These are phyloP conservation scores for Colletotrichum filicis DNA, from an alignment of 2,329 filamentous ascomycete genomes.

Conservation along the genomic window DNA sequence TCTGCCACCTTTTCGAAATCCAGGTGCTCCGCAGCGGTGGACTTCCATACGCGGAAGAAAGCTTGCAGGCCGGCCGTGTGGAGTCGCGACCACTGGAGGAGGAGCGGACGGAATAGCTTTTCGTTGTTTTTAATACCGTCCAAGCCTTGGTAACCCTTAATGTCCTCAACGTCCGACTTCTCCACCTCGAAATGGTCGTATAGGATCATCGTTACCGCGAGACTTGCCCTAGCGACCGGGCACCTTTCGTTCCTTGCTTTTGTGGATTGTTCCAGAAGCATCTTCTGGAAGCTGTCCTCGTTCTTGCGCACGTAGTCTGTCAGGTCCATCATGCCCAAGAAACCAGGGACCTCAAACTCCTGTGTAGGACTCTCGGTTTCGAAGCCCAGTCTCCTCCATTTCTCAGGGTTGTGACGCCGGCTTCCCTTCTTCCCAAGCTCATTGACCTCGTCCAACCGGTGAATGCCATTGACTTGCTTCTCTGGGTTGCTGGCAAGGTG, in stretches of 20 bases:
- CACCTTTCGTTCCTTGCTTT: slow-evolving; percentile 79
- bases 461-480: slow-evolving; percentile 54
- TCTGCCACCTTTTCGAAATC: slow-evolving; percentile 96
- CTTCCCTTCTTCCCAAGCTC: slow-evolving; percentile 67
- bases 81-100: slow-evolving; percentile 92
- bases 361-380: slow-evolving; percentile 86
- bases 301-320: slow-evolving; percentile 93
- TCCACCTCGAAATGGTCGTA: slow-evolving; percentile 98
- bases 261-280: slow-evolving; percentile 88
- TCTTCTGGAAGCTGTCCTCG: slow-evolving; percentile 91
- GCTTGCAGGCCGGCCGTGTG: slow-evolving; percentile 87
- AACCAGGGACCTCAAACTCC: slow-evolving; percentile 89
- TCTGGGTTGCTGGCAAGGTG: slow-evolving; percentile 85
- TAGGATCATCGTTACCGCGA: slow-evolving; percentile 87
- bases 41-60: slow-evolving; percentile 94
- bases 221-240: slow-evolving; percentile 86
- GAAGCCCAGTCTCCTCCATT: slow-evolving; percentile 93
- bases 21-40: slow-evolving; percentile 82
- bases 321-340: slow-evolving; percentile 96
- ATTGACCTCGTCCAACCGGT: slow-evolving; percentile 47
- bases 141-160: slow-evolving; percentile 77
- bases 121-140: slow-evolving; percentile 85
- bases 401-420: slow-evolving; percentile 83
- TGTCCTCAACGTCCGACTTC: slow-evolving; percentile 81
- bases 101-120: slow-evolving; percentile 84